Evolutionary conservation across 1,139 yeast species (phyloP), one percentile per base, ranked within the genome.

Genomic region (Diutina mesorugosa): DNA sequence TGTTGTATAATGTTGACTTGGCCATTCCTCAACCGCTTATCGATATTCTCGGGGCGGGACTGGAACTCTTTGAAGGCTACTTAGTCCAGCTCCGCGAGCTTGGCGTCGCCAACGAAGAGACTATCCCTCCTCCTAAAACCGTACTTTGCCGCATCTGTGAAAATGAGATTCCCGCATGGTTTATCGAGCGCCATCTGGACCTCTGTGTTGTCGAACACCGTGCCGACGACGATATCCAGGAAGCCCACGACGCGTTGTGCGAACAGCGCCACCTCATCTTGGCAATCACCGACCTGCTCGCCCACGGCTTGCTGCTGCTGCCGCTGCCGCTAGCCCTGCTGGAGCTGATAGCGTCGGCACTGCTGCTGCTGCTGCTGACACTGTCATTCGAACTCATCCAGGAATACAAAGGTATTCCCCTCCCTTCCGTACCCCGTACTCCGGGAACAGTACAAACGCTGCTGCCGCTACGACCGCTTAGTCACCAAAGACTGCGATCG

Each of bases 101-200:
- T 55, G 86, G 82, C 28, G 76, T 85, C 6, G 76, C 83, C 6
- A 85, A 85, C 60, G 87, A 84, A 61, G 77, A 73, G 18, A 76
- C 79, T 30, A 81, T 87, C 0, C 96, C 96, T 0, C 79, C 83
- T 38, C 96, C 96, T 0, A 85, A 85, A 47, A 76, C 84, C 54
- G 88, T 90, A 52, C 72, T 91, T 50, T 95, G 99, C 68, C 78
- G 97, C 56, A 90, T 95, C 26, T 95, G 99, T 69, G 99, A 95
- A 65, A 83, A 84, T 35, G 80, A 81, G 56, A 83, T 91, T n/a
- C 97, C 97, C 1, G 90, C 93, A 1, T 95, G 99, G 99, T 93
- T 96, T 85, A 76, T 93, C 55, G 99, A 91, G 64, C 80, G 85
- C 56, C 99, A 95, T 69, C 85, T 95, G 1, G 96, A 90, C 65